Base-by-base conservation (phyloP, 495 filamentous ascomycete genomes). In the Terfezia claveryi region DNA sequence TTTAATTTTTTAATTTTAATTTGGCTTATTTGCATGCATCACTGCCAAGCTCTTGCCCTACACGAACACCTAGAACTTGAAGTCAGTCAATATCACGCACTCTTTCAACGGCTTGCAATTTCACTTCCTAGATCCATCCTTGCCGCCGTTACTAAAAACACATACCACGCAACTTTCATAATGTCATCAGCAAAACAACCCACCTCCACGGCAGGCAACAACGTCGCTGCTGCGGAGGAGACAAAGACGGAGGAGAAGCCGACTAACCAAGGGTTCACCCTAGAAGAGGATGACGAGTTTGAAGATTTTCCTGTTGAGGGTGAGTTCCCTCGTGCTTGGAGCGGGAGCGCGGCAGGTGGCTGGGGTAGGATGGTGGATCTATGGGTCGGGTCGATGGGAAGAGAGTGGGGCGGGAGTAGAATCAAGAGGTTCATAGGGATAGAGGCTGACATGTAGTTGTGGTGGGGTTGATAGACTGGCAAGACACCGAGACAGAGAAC, bases 241-340 rank as follows among this genome's bases (percentile, higher is more conserved):
- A n/a, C 12, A 20, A 46, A 46, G 4, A 4, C 12, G 41, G 41
- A 46, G 38, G 1, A 44, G 41, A 14, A 46, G 41, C 1, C 1
- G 12, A 20, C 41, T 14, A 14, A 14, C 2, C 41, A 46, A 4
- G 41, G 41, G 41, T 46, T 82, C 54, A 78, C 83, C 37, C 73
- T 95, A 23, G 91, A 94, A 65, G 91, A 98, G 64, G 91, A 98
- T 63, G 91, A 98, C 67, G 91, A 98, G 71, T 98, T 98, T 61
- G 91, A 98, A 69, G 91, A 98, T 68, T 98, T 98, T 68, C 92
- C 91, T 32, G 83, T 93, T 54, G 89, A 96, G 73, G 86, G 91
- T 94, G 68, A 52, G 71, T 68, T 51, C n/a, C 36, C 51, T 38
- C 27, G 1, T 32, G 27, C 2, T 32, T 32, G 20, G 20, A 20